Conservation (phyloP, 768 basidiomycete genomes). For the Antrodiella citrinella region DNA sequence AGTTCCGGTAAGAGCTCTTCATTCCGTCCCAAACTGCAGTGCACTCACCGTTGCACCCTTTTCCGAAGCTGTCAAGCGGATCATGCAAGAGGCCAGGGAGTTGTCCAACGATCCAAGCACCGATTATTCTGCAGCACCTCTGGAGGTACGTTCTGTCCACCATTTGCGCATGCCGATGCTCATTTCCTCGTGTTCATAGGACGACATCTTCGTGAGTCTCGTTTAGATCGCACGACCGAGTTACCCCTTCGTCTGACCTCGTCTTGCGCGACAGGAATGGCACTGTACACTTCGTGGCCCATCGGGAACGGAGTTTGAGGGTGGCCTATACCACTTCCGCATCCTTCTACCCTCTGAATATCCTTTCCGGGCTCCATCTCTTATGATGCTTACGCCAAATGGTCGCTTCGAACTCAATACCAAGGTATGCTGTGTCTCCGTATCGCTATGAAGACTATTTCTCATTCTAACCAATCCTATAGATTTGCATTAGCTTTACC, state of each 20-base stretch:
- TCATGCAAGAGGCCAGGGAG: constrained; percentile 93
- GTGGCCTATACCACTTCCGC: constrained; percentile 93
- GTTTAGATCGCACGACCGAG: not conserved
- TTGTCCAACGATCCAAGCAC: constrained; percentile 77
- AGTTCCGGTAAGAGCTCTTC: constrained; percentile 57
- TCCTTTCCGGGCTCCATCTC: constrained; percentile 92
- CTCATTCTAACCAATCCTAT: constrained; percentile 6
- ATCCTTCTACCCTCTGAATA: constrained; percentile 89
- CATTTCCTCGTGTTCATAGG: constrained; percentile 31
- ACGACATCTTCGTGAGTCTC: constrained; percentile 77
- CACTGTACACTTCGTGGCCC: constrained; percentile 95
- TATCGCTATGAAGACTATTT: constrained; percentile 1
- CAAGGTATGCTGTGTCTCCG: constrained; percentile 52
- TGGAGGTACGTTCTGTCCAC: constrained; percentile 47
- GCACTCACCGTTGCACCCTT: not conserved
- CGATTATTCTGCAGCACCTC: constrained; percentile 77
- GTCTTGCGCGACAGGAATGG: constrained; percentile 58
- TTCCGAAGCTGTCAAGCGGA: constrained; percentile 79
- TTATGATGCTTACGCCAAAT: constrained; percentile 93
- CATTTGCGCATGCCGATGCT: constrained; percentile 1
- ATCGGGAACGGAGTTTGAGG: constrained; percentile 82
- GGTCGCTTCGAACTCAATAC: constrained; percentile 96
- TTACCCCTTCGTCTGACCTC: not conserved
- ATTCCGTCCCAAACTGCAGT: not conserved
- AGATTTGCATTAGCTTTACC: constrained; percentile 93